Conservation (phyloP, 2,329 filamentous ascomycete species). For the Fusarium illudens region DNA sequence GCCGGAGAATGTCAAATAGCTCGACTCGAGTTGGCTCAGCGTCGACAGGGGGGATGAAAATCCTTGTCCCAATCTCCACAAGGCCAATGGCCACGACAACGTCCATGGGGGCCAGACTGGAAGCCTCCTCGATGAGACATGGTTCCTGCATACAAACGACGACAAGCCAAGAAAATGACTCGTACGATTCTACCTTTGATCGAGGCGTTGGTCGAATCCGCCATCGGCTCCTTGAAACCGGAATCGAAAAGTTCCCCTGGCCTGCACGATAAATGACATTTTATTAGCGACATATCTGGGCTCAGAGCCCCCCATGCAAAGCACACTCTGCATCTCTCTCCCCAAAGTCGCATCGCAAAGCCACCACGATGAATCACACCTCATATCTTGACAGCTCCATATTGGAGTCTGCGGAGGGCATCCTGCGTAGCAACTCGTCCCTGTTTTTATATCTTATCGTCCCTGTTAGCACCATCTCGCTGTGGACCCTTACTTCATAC, state of each 20-base stretch:
- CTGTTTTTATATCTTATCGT: constrained; percentile 8
- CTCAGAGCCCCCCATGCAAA: not conserved
- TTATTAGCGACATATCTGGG: constrained; percentile 2
- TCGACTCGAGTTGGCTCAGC: not conserved
- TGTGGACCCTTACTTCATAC: constrained; percentile 25
- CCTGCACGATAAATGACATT: not conserved
- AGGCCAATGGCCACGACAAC: not conserved
- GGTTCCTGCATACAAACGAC: not conserved
- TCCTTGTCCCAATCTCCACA: not conserved
- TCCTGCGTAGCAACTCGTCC: not conserved
- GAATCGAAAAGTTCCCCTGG: not conserved
- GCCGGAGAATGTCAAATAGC: not conserved
- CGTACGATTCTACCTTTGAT: not conserved
- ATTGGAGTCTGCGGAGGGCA: not conserved
- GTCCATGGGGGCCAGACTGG: not conserved
- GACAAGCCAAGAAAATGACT: not conserved
- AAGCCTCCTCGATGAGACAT: not conserved
- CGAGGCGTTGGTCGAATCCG: not conserved
- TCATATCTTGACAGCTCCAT: not conserved
- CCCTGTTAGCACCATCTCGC: not conserved
- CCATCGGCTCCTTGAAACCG: not conserved
- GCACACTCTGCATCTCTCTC: not conserved
- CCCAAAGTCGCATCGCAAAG: not conserved
- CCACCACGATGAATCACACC: constrained; percentile 12
- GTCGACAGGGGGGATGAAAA: not conserved